Percentiles rank a stretch among this genome's conserved stretches.
phyloP scores from a whole-genome alignment of 2,329 filamentous ascomycete genomes.

The Sclerotinia subarctica region DNA sequence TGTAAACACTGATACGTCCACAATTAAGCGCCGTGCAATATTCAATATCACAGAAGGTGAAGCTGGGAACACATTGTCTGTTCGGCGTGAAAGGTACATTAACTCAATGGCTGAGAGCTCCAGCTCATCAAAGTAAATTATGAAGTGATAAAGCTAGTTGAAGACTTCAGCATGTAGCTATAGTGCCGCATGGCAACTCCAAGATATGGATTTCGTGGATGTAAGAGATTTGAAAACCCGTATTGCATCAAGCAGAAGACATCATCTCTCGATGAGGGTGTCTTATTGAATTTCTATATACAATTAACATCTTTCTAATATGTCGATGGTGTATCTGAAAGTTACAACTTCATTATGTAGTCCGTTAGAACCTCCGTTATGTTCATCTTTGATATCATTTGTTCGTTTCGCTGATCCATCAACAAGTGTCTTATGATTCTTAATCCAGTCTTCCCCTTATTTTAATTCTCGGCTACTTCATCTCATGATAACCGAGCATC shows the following conservation, averaged over 20 bases:
- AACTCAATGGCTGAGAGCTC: too few relatives aligned
- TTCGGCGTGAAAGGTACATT: too few relatives aligned
- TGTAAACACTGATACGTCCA: too few relatives aligned
- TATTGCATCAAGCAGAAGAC: not conserved
- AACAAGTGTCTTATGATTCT: not conserved
- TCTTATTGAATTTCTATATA: not conserved
- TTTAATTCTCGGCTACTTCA: not conserved
- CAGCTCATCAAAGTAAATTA: too few relatives aligned
- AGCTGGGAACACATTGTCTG: too few relatives aligned
- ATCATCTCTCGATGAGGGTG: not conserved
- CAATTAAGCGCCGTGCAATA: not conserved
- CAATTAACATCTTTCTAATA: not conserved
- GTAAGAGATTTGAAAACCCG: not conserved
- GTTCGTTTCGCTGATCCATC: not conserved
- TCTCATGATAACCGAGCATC: conserved; percentile 33
- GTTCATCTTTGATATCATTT: not conserved
- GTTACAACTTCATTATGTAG: not conserved
- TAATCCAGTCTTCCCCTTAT: not conserved
- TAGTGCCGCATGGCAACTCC: not conserved
- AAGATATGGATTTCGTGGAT: not conserved
- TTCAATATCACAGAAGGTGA: not conserved
- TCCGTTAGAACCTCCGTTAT: not conserved
- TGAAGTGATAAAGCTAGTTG: not conserved
- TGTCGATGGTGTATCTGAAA: not conserved
- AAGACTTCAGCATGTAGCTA: not conserved